Conservation (phyloP, 202 grass and related monocot species). For the Panicum hallii region DNA sequence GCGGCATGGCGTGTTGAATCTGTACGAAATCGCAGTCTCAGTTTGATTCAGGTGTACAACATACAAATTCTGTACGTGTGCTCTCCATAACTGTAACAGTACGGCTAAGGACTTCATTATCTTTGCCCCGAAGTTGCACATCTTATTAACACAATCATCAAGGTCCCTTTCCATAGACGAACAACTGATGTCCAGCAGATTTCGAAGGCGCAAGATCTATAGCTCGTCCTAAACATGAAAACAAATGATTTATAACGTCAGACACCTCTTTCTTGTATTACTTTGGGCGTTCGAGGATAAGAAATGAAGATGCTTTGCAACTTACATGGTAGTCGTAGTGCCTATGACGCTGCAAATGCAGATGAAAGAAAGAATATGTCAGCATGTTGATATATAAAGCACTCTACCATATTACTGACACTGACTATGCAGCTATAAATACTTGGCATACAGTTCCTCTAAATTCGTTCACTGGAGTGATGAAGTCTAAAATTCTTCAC, state of each 20-base stretch:
- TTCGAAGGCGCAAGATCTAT: not conserved
- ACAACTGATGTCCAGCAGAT: not conserved
- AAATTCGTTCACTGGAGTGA: not conserved
- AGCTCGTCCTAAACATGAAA: slow-evolving; percentile 69
- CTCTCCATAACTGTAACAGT: not conserved
- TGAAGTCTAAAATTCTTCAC: not conserved
- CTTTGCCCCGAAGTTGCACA: not conserved
- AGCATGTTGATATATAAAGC: slow-evolving; percentile 19
- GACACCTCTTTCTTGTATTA: slow-evolving; percentile 5
- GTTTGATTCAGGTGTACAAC: not conserved
- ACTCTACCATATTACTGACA: not conserved
- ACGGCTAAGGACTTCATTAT: slow-evolving; percentile 9
- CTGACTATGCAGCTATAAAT: not conserved
- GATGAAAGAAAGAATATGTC: slow-evolving; percentile 5
- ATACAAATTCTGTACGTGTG: not conserved
- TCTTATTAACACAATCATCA: slow-evolving; percentile 14
- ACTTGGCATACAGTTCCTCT: not conserved
- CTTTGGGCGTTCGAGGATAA: not conserved
- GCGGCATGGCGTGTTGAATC: not conserved
- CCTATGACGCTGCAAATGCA: slow-evolving; percentile 56
- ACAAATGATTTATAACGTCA: slow-evolving; percentile 27
- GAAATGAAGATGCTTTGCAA: slow-evolving; percentile 17
- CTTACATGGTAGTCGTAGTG: slow-evolving; percentile 91
- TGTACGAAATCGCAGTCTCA: not conserved
- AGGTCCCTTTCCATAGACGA: not conserved